Evolutionary conservation across 768 basidiomycete species (phyloP).

Genomic region (Kwoniella dendrophila): DNA sequence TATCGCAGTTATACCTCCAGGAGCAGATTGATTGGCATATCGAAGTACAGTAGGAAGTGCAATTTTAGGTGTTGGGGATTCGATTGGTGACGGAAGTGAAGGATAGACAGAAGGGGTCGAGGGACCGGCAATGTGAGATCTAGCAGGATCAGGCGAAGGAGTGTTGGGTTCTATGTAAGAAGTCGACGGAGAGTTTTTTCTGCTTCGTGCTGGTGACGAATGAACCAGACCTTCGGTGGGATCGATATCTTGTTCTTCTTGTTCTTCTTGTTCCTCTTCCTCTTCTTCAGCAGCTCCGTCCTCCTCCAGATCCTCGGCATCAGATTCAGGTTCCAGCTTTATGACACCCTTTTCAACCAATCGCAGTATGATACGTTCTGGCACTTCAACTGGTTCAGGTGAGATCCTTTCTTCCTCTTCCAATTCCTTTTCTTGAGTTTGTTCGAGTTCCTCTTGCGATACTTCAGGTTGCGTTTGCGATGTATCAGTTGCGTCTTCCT

Average conservation of each 20-base stretch:
- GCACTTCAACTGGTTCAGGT: constrained; percentile 13
- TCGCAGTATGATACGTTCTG: constrained; percentile 18
- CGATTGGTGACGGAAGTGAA: neutral
- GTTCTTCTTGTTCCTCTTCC: neutral
- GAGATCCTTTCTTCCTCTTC: neutral
- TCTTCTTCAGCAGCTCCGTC: constrained; percentile 2
- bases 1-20: neutral
- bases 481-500: too few species aligned
- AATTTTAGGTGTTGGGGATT: neutral
- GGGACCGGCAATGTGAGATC: neutral
- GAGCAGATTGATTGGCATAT: neutral
- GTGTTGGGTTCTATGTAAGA: neutral
- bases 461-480: too few species aligned
- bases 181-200: neutral
- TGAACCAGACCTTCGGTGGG: neutral
- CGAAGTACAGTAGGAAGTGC: neutral
- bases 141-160: neutral
- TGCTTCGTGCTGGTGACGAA: neutral
- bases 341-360: constrained; percentile 18
- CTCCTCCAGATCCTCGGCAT: constrained; percentile 12
- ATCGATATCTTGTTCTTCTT: neutral
- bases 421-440: neutral
- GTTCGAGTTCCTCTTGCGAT: too few species aligned
- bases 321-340: constrained; percentile 24
- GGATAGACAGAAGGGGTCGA: constrained; percentile 6